Evolutionary conservation across 1,284 basidiomycete species (phyloP), one percentile per base, ranked within the genome.

Genomic region (Ganoderma meredithae): DNA sequence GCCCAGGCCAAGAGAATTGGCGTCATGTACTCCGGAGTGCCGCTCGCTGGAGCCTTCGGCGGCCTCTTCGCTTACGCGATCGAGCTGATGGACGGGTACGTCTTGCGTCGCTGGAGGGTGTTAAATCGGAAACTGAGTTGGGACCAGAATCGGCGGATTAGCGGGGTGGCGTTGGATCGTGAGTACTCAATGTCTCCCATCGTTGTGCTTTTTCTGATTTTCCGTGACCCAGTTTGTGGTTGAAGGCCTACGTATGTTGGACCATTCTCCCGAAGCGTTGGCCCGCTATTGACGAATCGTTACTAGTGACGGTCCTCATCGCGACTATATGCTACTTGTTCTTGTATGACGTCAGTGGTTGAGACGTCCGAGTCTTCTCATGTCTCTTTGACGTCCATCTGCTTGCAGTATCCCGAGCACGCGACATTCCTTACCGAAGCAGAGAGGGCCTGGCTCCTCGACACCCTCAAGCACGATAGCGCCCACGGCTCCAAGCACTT

Each of bases 11-110:
- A 64, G 58, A 67, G 72, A 7, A 62, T 72, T 17, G 60, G 86
- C 8, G 78, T 83, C 22, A 88, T 88, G 80, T 88, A 88, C 71
- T 85, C 86, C 1, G 81, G 83, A 0, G 84, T 86, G 39, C 86
- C 87, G 0, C 78, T 88, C 25, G 84, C 88, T 0, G 70, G 87
- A 53, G 69, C 65, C 2, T 70, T 70, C 22, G 67, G 67, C 9
- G 67, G 67, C 1, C 53, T 69, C 4, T 56, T 69, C 1, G 67
- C 67, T 10, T 69, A 63, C 36, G 67, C 53, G 2, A 65, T 59
- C 10, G 64, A 61, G 31, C 61, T 62, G 64, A 66, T 66, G 64
- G 19, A 66, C 6, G 64, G 64, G 64, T 66, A 39, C 8, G 59
- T 17, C 15, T 44, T 5, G 0, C 27, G 15, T 55, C 15, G 2